Evolutionary conservation across 1,284 basidiomycete genomes (phyloP), one percentile per base, ranked within the genome.

Genomic region (Pyrrhoderma noxium): DNA sequence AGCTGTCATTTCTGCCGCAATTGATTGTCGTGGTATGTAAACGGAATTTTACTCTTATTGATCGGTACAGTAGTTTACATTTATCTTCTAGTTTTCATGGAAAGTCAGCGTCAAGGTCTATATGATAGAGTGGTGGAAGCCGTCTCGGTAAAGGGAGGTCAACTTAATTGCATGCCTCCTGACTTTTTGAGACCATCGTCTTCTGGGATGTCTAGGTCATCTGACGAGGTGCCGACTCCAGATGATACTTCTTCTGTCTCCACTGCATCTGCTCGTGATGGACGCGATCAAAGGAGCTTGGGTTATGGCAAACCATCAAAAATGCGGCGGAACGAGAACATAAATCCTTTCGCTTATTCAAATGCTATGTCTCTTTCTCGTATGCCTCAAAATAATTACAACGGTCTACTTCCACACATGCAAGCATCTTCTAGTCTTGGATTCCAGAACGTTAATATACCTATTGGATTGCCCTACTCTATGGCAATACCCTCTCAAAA

Each of bases 1-100:
- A 23, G 43, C 22, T n/a, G 66, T 87, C 16, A 67, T 80, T 35
- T 67, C 74, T 27, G 70, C 73, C 14, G 76, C 75, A 7, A 59
- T 79, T 53, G 65, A 69, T 19, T 85, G 82, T 62, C 72, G 72
- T 64, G 79, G 84, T 85, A 55, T 11, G 64, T 41, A 14, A 34
- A 27, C 46, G 19, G 47, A 45, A 39, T 49, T n/a, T 5, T n/a
- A 44, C 38, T 85, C 62, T 82, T 80, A 13, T 60, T 70, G n/a
- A 39, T 39, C 18, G 8, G n/a, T 31, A 19, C 21, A 13, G 3
- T 1, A 3, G 13, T 14, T 43, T 19, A 41, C 31, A 18, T 23
- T 14, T 13, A 34, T 42, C 8, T 36, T 31, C 19, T 37, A 55
- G 53, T 52, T n/a, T 55, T 55, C 35, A 47, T 49, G 11, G 49